Conservation (phyloP, 148 eudicot species). For the Cornus suecica region DNA sequence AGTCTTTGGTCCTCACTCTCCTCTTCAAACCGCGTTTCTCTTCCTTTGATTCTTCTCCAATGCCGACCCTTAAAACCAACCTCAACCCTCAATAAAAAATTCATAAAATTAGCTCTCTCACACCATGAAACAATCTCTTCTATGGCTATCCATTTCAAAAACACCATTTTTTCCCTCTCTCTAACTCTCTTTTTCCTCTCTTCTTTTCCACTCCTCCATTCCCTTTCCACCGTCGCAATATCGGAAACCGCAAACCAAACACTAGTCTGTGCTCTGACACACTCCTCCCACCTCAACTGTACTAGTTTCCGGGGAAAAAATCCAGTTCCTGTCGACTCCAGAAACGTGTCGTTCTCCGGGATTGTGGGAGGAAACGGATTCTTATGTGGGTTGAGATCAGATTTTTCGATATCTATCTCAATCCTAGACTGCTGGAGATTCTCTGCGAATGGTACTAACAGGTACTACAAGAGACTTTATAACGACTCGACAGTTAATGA, state of each 20-base stretch:
- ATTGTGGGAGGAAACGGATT: slow-evolving; percentile 71
- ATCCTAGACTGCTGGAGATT: slow-evolving; percentile 73
- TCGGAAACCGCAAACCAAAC: slow-evolving; percentile 38
- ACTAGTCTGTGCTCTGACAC: slow-evolving; percentile 50
- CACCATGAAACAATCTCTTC: slow-evolving; percentile 27
- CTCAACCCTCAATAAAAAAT: not conserved
- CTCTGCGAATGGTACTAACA: slow-evolving; percentile 1
- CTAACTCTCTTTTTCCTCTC: slow-evolving; percentile 14
- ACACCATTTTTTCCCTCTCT: slow-evolving; percentile 12
- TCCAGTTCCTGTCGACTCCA: slow-evolving; percentile 18
- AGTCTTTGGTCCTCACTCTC: slow-evolving; percentile 22
- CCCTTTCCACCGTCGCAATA: slow-evolving; percentile 71
- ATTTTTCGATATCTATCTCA: slow-evolving; percentile 23
- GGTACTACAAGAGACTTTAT: slow-evolving; percentile 47
- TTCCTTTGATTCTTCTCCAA: not conserved
- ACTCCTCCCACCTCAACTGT: slow-evolving; percentile 45
- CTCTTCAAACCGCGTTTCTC: not conserved
- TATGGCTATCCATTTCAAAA: slow-evolving; percentile 20
- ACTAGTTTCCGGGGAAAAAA: slow-evolving; percentile 38
- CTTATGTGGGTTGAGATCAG: slow-evolving; percentile 45
- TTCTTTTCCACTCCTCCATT: slow-evolving; percentile 18
- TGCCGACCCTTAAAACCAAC: not conserved
- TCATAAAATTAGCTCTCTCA: not conserved
- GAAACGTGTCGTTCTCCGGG: slow-evolving; percentile 32
- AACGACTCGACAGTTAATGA: slow-evolving; percentile 43